Conservation (phyloP, 2,329 filamentous ascomycete genomes). For the Penicillium sp. region DNA sequence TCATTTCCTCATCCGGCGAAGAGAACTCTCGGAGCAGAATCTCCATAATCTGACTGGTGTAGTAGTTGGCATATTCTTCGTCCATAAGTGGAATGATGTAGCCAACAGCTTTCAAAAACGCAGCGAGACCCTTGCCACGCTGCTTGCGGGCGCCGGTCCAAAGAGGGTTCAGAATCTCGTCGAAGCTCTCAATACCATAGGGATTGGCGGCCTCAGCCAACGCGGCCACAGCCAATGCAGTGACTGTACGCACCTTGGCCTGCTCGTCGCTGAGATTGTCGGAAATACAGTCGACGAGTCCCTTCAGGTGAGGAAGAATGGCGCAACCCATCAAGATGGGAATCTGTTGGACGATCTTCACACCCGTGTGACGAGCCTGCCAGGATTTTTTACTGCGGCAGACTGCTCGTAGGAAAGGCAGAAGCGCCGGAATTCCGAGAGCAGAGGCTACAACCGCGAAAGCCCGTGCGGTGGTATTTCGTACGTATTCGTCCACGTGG, state of each 20-base stretch:
- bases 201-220: constrained; percentile 94
- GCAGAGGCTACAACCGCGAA: constrained; percentile 97
- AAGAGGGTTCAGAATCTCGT: constrained; percentile 91
- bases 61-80: constrained; percentile 98
- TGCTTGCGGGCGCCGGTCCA: constrained; percentile 97
- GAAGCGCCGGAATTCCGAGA: constrained; percentile 86
- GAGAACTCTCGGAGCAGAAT: constrained; percentile 93
- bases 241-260: constrained; percentile 94
- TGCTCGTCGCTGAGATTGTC: constrained; percentile 97
- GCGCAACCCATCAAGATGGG: constrained; percentile 98
- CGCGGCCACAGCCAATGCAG: constrained; percentile 87
- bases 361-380: constrained; percentile 95
- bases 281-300: constrained; percentile 90
- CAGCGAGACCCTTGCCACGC: constrained; percentile 89
- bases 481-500: constrained; percentile 95
- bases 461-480: constrained; percentile 93
- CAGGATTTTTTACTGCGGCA: constrained; percentile 98
- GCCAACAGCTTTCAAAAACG: constrained; percentile 93
- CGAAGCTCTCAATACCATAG: constrained; percentile 98
- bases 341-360: constrained; percentile 98
- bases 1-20: constrained; percentile 98
- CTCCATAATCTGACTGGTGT: constrained; percentile 98
- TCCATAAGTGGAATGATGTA: constrained; percentile 99
- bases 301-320: constrained; percentile 89
- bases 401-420: constrained; percentile 91